These are phyloP conservation scores for Linum lewisii DNA, from an alignment of 345 rosid genomes.

Conservation along the genomic window DNA sequence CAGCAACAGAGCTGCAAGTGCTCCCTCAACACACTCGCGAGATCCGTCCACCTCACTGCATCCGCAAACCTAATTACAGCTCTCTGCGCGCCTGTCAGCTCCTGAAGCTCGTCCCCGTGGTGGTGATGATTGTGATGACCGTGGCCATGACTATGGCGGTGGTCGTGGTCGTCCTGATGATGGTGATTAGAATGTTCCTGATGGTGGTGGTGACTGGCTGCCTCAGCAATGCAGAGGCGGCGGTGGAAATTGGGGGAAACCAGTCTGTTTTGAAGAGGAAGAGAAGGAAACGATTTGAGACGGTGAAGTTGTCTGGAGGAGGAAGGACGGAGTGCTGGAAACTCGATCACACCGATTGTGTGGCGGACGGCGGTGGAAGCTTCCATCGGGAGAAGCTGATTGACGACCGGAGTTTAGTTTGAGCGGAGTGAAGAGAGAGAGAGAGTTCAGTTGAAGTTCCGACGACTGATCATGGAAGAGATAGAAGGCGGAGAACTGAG, in stretches of 20 bases:
- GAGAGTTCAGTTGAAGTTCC: neutral
- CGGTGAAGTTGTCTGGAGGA: constrained; percentile 23
- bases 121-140: constrained; percentile 36
- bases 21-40: constrained; percentile 77
- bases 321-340: constrained; percentile 25
- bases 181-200: constrained; percentile 10
- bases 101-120: constrained; percentile 23
- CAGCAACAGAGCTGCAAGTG: constrained; percentile 74
- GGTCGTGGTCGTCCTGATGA: constrained; percentile 20
- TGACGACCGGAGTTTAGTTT: too few relatives aligned
- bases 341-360: constrained; percentile 24
- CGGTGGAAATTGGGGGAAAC: constrained; percentile 10
- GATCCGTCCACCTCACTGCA: constrained; percentile 57
- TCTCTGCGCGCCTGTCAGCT: constrained; percentile 42
- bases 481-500: neutral
- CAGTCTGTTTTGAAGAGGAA: constrained; percentile 18
- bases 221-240: constrained; percentile 20
- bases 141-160: constrained; percentile 17
- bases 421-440: neutral
- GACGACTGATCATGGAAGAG: neutral
- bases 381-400: constrained; percentile 32
- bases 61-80: constrained; percentile 50
- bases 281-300: constrained; percentile 30
- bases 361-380: constrained; percentile 22
- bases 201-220: constrained; percentile 2